Conservation (phyloP, 2,329 filamentous ascomycete species). For the Phyllosticta citriasiana region DNA sequence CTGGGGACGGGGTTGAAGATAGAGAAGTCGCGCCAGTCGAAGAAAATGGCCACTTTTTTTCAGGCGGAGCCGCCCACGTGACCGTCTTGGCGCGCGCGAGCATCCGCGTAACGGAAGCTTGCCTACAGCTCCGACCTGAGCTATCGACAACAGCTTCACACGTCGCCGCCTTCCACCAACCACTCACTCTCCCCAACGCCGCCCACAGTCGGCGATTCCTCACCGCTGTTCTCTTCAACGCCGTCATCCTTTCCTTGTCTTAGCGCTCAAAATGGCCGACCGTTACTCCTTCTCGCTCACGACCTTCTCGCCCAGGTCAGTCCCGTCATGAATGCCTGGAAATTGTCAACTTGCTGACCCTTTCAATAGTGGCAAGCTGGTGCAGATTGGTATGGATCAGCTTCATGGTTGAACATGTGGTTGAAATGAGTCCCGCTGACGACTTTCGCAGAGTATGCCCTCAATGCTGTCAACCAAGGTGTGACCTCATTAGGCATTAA, state of each 20-base stretch:
- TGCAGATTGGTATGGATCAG: slow-evolving; percentile 72
- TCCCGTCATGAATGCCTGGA: slow-evolving; percentile 10
- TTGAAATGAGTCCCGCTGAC: slow-evolving; percentile 15
- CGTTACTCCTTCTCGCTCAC: slow-evolving; percentile 99
- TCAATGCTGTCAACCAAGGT: slow-evolving; percentile 98
- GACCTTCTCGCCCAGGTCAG: slow-evolving; percentile 97
- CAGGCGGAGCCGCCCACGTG: slow-evolving; percentile 6
- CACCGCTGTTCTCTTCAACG: not conserved
- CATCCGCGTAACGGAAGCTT: slow-evolving; percentile 17
- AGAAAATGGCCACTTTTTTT: slow-evolving; percentile 9
- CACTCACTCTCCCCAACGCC: slow-evolving; percentile 7
- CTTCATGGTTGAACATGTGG: not conserved
- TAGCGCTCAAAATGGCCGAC: slow-evolving; percentile 66
- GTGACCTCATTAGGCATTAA: slow-evolving; percentile 98
- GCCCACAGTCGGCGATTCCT: not conserved
- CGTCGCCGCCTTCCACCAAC: slow-evolving; percentile 12
- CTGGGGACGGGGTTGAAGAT: not conserved
- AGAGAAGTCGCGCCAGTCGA: not conserved
- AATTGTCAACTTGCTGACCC: slow-evolving; percentile 35
- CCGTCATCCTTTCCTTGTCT: not conserved
- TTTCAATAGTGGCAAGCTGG: slow-evolving; percentile 77
- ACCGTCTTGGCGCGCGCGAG: slow-evolving; percentile 7
- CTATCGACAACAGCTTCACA: slow-evolving; percentile 10
- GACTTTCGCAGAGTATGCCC: slow-evolving; percentile 70
- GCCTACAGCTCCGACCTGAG: slow-evolving; percentile 21